Evolutionary conservation across 2,329 filamentous ascomycete genomes (phyloP).

Genomic region (Paecilomyces dactylethromorphus): DNA sequence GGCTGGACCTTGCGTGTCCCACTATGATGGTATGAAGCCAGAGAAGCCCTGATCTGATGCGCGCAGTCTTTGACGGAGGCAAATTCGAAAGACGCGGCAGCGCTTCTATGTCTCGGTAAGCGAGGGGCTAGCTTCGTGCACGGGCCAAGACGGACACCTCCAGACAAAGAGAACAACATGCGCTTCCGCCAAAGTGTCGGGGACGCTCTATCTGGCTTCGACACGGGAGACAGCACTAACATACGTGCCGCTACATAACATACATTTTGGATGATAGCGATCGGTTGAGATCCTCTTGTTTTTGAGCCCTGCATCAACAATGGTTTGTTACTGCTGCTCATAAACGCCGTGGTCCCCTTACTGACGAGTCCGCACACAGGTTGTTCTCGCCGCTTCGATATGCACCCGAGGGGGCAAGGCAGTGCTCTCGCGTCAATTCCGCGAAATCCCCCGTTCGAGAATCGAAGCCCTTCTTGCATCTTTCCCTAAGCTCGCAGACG

Average conservation of each 20-base stretch:
- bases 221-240: slow-evolving; percentile 13
- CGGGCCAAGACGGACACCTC: slow-evolving; percentile 20
- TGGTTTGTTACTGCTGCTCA: slow-evolving; percentile 20
- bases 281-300: slow-evolving; percentile 1
- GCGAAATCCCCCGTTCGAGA: slow-evolving; percentile 93
- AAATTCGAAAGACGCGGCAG: slow-evolving; percentile 6
- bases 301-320: slow-evolving; percentile 9
- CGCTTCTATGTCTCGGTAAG: slow-evolving; percentile 26
- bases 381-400: slow-evolving; percentile 97
- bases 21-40: neutral
- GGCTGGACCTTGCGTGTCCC: neutral
- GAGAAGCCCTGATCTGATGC: neutral
- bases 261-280: neutral
- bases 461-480: slow-evolving; percentile 95
- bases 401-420: slow-evolving; percentile 97
- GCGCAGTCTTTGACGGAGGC: slow-evolving; percentile 1
- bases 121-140: slow-evolving; percentile 28
- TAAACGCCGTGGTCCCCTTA: slow-evolving; percentile 19
- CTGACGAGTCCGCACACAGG: slow-evolving; percentile 51
- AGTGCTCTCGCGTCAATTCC: slow-evolving; percentile 94
- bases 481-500: slow-evolving; percentile 95
- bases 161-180: slow-evolving; percentile 34
- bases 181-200: slow-evolving; percentile 15
- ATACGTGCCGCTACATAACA: neutral
- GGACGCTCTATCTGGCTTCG: slow-evolving; percentile 9